Base-by-base conservation (phyloP, 2,329 filamentous ascomycete species). In the Knufia fluminis region DNA sequence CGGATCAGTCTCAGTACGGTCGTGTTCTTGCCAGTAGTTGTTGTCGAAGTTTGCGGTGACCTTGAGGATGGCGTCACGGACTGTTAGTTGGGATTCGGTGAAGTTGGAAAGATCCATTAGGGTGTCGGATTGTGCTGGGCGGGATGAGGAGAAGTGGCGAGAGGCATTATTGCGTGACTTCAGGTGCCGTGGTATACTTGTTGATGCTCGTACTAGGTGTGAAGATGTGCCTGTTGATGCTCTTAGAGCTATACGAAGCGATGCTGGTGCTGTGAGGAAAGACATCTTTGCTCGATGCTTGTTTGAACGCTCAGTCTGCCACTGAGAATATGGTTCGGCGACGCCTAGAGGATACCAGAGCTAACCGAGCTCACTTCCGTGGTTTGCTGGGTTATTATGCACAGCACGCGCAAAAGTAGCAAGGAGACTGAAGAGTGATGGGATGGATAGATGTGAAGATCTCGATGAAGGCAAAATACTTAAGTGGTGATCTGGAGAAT, bases 71-170 rank as follows among this genome's bases (percentile, higher is more conserved):
- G 84, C 80, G 52, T 88, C 82, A 31, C 84, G 76, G 3, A 91
- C 85, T 46, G 76, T 79, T 40, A 89, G 61, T 59, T 91, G 85
- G 43, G 80, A 82, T 39, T 86, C 79, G 0, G 79, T 82, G 67
- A 91, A 89, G 22, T 82, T 79, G 1, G 77, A 78, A 31, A 76
- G 80, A 56, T 86, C 82, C 85, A 90, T 89, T 47, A 89, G 69
- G 10, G 44, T 46, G 32, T 46, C 44, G 31, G 44, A 38, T n/a
- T 38, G 17, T 10, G 14, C 19, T n/a, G 20, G 23, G 7, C 20
- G 28, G 20, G 31, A 14, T 20, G 44, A 14, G 31, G 44, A 46
- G 32, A 46, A 46, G 12, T 20, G 16, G 22, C 44, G 44, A 20
- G 12, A 26, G 17, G 31, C 16, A 17, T 36, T 31, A 19, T 24